Base-by-base conservation (phyloP, 768 basidiomycete species). In the Mycena metata region DNA sequence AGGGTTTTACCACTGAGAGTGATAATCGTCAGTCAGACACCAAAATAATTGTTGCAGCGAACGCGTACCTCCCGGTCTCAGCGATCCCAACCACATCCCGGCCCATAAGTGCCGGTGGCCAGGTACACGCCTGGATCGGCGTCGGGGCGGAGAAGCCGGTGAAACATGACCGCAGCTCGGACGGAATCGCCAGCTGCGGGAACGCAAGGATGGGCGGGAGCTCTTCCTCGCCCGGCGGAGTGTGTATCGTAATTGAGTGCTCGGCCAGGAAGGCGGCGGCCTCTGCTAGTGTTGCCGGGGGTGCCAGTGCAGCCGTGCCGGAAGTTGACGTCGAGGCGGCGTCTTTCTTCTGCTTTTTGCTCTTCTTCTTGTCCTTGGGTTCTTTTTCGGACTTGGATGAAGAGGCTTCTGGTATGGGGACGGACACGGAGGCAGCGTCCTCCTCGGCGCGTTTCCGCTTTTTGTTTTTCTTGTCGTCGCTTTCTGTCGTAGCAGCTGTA, bases 21-120 rank as follows among this genome's bases (percentile, higher is more conserved):
- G 67, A 58, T 60, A 56, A 6, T 30, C 30, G 30, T 30, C 30
- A 6, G 30, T 30, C 6, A 30, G 30, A 30, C 6, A 30, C 30
- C 6, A 43, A 42, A 43, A 56, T 23, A 66, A 26, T 24, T 64
- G 55, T 8, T 36, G 43, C 35, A 9, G 26, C 21, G 58, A n/a
- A 30, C 9, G 66, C 81, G 41, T 69, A 89, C 91, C 90, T 94
- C 73, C 97, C 97, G 2, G 97, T 99, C 83, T 99, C 96, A 9
- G 97, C 96, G 67, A 99, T 95, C 55, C 97, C 97, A 35, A 99
- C 91, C 0, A 97, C 94, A 77, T 99, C 94, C n/a, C 83, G 83
- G 0, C 93, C 93, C 24, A 86, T 83, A 26, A 99, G 82, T 8
- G 94, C 90, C 39, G 93, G 90, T 2, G 96, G 95, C 96, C 96